Evolutionary conservation across 768 basidiomycete genomes (phyloP).

Genomic region (Paxillus involutus): DNA sequence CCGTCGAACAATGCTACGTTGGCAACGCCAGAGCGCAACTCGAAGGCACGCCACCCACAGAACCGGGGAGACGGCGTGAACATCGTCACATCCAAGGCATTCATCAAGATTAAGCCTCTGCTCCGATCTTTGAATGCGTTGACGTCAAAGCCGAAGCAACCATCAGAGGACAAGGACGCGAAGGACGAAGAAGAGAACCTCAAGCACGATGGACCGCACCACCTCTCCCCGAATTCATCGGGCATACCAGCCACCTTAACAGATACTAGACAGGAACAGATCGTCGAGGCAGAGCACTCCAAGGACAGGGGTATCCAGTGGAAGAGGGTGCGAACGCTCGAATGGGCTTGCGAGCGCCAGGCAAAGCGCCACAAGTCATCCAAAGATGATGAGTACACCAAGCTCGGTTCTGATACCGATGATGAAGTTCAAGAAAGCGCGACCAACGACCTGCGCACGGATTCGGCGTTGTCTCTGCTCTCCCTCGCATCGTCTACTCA

Average conservation of each 20-base stretch:
- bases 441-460: conserved; percentile 12
- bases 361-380: conserved; percentile 35
- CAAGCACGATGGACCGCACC: conserved; percentile 1
- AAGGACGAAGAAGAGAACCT: not conserved
- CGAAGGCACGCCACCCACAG: not conserved
- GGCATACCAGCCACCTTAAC: not conserved
- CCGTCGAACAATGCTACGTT: conserved; percentile 29
- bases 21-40: not conserved
- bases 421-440: conserved; percentile 18
- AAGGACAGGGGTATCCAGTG: conserved; percentile 5
- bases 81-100: conserved; percentile 11
- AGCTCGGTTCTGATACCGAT: conserved; percentile 12
- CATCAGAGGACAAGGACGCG: not conserved
- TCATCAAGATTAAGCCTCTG: conserved; percentile 23
- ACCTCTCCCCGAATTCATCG: not conserved
- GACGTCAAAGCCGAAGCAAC: conserved; percentile 8
- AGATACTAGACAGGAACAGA: not conserved
- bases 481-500: conserved; percentile 22
- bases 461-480: conserved; percentile 30
- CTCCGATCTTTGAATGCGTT: conserved; percentile 17
- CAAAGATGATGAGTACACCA: conserved; percentile 14
- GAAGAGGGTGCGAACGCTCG: conserved; percentile 35
- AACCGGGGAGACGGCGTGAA: not conserved
- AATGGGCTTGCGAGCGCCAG: conserved; percentile 46
- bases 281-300: conserved; percentile 6